Evolutionary conservation across 495 filamentous ascomycete species (phyloP).

Genomic region (Penicillium paradoxum): DNA sequence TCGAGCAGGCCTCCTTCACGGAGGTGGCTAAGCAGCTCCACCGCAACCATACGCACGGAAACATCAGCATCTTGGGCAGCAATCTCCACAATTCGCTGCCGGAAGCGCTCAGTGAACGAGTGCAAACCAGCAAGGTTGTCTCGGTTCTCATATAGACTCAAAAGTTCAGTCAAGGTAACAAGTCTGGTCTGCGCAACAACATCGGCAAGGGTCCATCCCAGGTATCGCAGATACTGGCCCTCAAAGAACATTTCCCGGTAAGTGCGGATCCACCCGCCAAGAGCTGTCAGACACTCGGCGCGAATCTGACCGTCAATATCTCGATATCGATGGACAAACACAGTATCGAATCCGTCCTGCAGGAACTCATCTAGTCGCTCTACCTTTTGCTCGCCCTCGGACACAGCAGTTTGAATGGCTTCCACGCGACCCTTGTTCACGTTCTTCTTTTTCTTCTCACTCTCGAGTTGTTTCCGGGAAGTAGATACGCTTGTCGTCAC

Average conservation of each 20-base stretch:
- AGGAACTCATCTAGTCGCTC: constrained; percentile 61
- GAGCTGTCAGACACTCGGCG: constrained; percentile 73
- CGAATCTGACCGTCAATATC: constrained; percentile 87
- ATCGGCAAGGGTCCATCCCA: constrained; percentile 93
- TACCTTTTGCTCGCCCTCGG: constrained; percentile 60
- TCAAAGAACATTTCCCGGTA: constrained; percentile 85
- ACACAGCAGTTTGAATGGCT: constrained; percentile 61
- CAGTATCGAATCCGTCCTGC: constrained; percentile 77
- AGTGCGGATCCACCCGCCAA: constrained; percentile 80
- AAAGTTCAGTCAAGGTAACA: constrained; percentile 77
- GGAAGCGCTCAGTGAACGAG: constrained; percentile 86
- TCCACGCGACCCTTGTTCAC: constrained; percentile 69
- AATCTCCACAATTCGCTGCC: constrained; percentile 88
- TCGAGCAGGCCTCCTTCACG: constrained; percentile 83
- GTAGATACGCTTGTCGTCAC: constrained; percentile 65
- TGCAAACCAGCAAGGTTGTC: constrained; percentile 72
- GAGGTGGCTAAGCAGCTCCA: constrained; percentile 75
- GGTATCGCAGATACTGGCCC: constrained; percentile 78
- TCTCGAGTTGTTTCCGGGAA: constrained; percentile 72
- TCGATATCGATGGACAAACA: constrained; percentile 92
- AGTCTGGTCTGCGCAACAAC: constrained; percentile 58
- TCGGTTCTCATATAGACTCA: constrained; percentile 65
- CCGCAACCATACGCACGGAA: constrained; percentile 67
- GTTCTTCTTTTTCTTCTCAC: constrained; percentile 70
- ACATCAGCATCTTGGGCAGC: constrained; percentile 75